Evolutionary conservation across 768 basidiomycete species (phyloP).

Genomic region (Pleurotus cornucopiae): DNA sequence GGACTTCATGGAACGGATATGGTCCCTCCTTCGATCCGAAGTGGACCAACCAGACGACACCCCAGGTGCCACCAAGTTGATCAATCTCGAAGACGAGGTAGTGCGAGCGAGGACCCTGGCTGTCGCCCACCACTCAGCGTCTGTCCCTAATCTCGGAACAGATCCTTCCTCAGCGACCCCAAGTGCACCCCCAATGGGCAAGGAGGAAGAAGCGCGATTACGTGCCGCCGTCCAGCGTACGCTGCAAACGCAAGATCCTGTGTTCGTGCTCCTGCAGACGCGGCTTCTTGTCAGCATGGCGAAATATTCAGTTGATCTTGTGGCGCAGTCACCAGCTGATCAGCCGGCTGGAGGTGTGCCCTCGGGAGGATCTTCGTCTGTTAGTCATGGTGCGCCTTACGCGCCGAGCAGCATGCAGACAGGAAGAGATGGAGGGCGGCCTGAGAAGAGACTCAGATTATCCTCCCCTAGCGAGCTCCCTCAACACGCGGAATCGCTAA

Average conservation of each 20-base stretch:
- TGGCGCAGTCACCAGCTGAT: conserved; percentile 10
- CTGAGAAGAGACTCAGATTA: not conserved
- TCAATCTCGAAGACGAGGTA: conserved; percentile 74
- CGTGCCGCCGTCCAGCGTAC: conserved; percentile 63
- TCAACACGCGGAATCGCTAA: not conserved
- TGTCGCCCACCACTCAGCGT: conserved; percentile 7
- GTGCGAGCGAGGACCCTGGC: conserved; percentile 43
- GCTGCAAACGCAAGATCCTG: conserved; percentile 58
- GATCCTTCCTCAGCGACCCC: conserved; percentile 1
- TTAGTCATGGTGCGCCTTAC: not conserved
- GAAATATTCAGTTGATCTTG: conserved; percentile 13
- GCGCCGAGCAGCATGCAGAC: conserved; percentile 25
- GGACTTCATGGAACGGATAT: conserved; percentile 56
- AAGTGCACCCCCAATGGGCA: conserved; percentile 14
- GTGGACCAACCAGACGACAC: conserved; percentile 35
- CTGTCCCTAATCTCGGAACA: not conserved
- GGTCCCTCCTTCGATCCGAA: conserved; percentile 60
- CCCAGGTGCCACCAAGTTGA: conserved; percentile 41
- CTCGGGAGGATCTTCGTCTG: conserved; percentile 1
- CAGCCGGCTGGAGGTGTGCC: conserved; percentile 11
- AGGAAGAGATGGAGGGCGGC: conserved; percentile 18
- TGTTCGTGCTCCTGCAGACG: conserved; percentile 58
- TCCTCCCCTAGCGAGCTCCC: conserved; percentile 10
- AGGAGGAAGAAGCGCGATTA: conserved; percentile 45
- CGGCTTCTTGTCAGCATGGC: conserved; percentile 46